Base-by-base conservation (phyloP, 148 eudicot species). In the Gaultheria prostrata region DNA sequence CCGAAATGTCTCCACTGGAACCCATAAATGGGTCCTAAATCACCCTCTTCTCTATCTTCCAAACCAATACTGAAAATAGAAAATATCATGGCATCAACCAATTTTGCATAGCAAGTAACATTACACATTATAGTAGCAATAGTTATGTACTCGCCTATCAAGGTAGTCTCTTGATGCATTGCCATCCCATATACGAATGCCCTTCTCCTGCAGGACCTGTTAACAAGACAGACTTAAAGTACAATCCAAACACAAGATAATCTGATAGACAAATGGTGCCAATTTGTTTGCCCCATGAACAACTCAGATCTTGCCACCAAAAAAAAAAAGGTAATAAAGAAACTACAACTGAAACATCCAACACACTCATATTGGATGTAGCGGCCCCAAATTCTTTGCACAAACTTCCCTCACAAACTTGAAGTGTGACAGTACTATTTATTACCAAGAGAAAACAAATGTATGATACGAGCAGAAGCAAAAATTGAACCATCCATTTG, bases 1-100 rank as follows among this genome's bases (percentile, higher is more conserved):
- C 99, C 98, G 85, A 92, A 94, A 78, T 94, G 97, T 82, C 99
- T 90, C 98, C 99, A 94, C 88, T 97, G 99, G 76, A 97, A 97
- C n/a, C 99, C 99, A 84, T 97, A 97, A 69, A 94, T 84, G 70
- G 98, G 99, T 67, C 99, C 99, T 77, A 97, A 86, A 86, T 97
- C 99, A 65, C 99, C 98, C 86, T 92, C 99, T 90, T 94, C 99
- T 81, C 99, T 90, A 24, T 94, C 93, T 57, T 76, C 86, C 85
- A 97, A 86, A 35, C 98, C 99, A 88, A 97, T 88, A 90, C 98
- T 94, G 90, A 61, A 83, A 82, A 75, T 24, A 48, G 70, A 80
- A 80, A 56, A 72, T 21, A 18, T 8, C 35, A 45, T 43, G 24
- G 13, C 56, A 26, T 82, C 73, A 82, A 53, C 17, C 32, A 45